Conservation (phyloP, 2,329 filamentous ascomycete species). For the Hymenoscyphus linearis region DNA sequence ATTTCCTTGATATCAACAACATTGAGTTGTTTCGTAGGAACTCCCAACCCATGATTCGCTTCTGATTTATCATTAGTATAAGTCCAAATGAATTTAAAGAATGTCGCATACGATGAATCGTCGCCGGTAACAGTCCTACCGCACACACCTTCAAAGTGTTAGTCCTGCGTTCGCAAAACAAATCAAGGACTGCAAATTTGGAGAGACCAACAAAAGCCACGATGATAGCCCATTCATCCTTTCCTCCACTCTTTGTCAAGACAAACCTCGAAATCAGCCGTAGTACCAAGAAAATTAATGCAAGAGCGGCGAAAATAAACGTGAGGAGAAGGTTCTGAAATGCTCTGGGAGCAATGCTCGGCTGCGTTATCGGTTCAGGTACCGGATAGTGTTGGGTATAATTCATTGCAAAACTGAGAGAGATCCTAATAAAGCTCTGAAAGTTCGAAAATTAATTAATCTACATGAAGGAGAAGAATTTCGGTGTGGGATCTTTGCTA, state of each 20-base stretch:
- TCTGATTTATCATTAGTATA: neutral
- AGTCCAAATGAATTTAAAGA: too few species aligned
- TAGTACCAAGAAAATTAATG: neutral
- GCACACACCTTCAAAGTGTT: neutral
- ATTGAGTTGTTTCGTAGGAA: neutral
- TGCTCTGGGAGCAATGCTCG: neutral
- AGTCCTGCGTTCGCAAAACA: neutral
- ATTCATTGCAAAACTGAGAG: neutral
- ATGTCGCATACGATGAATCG: neutral
- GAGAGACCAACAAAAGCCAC: neutral
- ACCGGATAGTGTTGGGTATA: neutral
- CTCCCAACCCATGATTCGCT: neutral
- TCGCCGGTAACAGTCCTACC: neutral
- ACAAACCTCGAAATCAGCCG: neutral
- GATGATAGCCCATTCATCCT: neutral
- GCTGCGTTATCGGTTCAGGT: too few species aligned
- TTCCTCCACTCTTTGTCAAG: neutral
- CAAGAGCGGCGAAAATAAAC: neutral
- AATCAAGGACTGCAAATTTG: neutral
- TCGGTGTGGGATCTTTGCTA: neutral
- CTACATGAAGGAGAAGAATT: neutral
- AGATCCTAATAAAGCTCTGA: neutral
- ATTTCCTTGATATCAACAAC: neutral
- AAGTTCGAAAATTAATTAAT: neutral
- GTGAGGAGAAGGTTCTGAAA: neutral